Base-by-base conservation (phyloP, 306 rosid genomes). In the Adenanthera pavonina region DNA sequence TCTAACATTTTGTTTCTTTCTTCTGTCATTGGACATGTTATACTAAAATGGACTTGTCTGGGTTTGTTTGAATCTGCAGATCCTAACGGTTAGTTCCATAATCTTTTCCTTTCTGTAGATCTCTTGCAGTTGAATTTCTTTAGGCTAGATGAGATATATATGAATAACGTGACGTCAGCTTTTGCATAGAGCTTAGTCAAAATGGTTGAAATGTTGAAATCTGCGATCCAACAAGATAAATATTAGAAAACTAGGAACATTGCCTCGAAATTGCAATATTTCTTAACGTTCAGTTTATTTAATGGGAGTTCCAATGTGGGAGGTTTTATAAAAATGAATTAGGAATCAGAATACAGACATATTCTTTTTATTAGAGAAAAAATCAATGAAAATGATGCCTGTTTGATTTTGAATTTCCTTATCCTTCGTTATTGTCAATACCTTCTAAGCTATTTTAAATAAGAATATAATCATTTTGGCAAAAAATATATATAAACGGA, bases 11-110 rank as follows among this genome's bases (percentile, higher is more conserved):
- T 79, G 84, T 78, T 78, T 20, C 19, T 8, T 82, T 80, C 52
- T 72, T 43, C n/a, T 70, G 70, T 68, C 52, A 35, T 52, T 72
- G 60, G 85, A 72, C 76, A 72, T 68, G 78, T 40, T 72, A 52
- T 87, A 88, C 85, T 89, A 89, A 83, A 75, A 82, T 41, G 76
- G 74, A 75, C 62, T 53, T 69, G 30, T 25, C 65, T 35, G 41
- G 46, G 46, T 48, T 20, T 5, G 61, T 9, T 6, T 46, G 52
- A 36, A 13, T 16, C 59, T 66, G 61, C 91, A 95, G 98, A 95
- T 81, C 98, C 98, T 54, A 92, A 92, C 86, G 98, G 98, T 95
- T 48, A 89, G 95, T 86, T 72, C 2, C 13, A 17, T 52, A 12
- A 6, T 30, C 47, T 59, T 6, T 4, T 69, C 17, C 68, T 61